Conservation (phyloP, 2,329 filamentous ascomycete genomes). For the Parasarocladium wereldwijsianum region DNA sequence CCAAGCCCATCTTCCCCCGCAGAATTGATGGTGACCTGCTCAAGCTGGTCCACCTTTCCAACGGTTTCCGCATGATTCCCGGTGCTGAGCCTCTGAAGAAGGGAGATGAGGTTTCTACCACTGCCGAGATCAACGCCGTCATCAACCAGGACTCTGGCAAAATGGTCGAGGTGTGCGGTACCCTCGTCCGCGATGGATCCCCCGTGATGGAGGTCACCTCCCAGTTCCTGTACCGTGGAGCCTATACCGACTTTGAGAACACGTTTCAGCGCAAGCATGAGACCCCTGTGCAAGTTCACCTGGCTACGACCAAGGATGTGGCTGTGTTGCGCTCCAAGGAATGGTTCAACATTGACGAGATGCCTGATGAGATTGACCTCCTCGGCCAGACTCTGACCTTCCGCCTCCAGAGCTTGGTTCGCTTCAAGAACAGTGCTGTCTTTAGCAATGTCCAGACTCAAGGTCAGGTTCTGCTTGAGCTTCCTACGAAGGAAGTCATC, state of each 20-base stretch:
- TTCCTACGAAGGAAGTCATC: slow-evolving; percentile 93
- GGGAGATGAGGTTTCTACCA: slow-evolving; percentile 83
- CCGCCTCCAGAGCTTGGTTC: slow-evolving; percentile 81
- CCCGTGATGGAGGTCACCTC: slow-evolving; percentile 97
- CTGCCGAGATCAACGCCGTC: slow-evolving; percentile 90
- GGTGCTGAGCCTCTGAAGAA: slow-evolving; percentile 92
- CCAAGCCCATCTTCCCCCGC: slow-evolving; percentile 95
- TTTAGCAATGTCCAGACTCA: slow-evolving; percentile 86
- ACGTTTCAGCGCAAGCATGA: slow-evolving; percentile 97
- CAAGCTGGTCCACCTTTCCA: slow-evolving; percentile 92
- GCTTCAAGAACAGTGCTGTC: slow-evolving; percentile 87
- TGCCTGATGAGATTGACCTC: slow-evolving; percentile 61
- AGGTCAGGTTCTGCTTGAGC: slow-evolving; percentile 82
- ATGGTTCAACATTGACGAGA: slow-evolving; percentile 78
- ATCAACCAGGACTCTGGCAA: slow-evolving; percentile 97
- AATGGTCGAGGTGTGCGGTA: slow-evolving; percentile 99
- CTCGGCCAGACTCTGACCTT: slow-evolving; percentile 90
- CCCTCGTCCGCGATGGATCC: slow-evolving; percentile 69
- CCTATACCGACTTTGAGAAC: slow-evolving; percentile 88
- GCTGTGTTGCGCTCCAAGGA: slow-evolving; percentile 92
- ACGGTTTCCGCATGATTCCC: slow-evolving; percentile 95
- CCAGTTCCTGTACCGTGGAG: slow-evolving; percentile 91
- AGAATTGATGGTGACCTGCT: slow-evolving; percentile 91
- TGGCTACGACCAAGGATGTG: slow-evolving; percentile 78
- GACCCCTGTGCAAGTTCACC: slow-evolving; percentile 84